phyloP scores from a whole-genome alignment of 768 basidiomycete genomes.

The Boletus sp. region DNA sequence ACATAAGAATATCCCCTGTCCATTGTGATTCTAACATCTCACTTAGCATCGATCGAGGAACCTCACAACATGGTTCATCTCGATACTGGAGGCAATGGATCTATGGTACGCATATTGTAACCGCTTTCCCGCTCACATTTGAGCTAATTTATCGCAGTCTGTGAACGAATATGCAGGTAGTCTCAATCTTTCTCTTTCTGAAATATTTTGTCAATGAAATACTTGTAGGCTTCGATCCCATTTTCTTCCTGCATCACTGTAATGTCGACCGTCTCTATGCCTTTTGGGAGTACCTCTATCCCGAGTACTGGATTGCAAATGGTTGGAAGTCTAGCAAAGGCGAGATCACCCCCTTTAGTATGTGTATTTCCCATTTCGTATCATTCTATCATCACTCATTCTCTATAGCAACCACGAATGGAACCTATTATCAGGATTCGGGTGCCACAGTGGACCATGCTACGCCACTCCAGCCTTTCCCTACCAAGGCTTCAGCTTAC shows the following conservation, averaged over 20 bases:
- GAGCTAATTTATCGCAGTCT: constrained; percentile 5
- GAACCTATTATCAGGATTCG: background rate
- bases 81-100: constrained; percentile 14
- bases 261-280: constrained; percentile 21
- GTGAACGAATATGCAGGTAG: constrained; percentile 21
- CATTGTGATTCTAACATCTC: background rate
- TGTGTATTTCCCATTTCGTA: background rate
- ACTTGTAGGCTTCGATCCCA: constrained; percentile 14
- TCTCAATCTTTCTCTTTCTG: background rate
- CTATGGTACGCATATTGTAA: constrained; percentile 11
- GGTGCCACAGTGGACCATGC: background rate
- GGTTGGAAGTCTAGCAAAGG: constrained; percentile 14
- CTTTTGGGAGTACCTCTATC: constrained; percentile 23
- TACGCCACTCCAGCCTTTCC: constrained; percentile 14
- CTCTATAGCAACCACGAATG: background rate
- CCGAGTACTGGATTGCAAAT: constrained; percentile 12
- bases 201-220: background rate
- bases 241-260: constrained; percentile 20
- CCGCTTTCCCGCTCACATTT: background rate
- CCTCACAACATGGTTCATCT: constrained; percentile 21
- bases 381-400: background rate
- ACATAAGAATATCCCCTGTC: background rate
- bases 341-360: constrained; percentile 5
- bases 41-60: constrained; percentile 18
- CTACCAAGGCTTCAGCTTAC: background rate